Evolutionary conservation across 805 yeast genomes (phyloP).

Genomic region (Candida verbasci): DNA sequence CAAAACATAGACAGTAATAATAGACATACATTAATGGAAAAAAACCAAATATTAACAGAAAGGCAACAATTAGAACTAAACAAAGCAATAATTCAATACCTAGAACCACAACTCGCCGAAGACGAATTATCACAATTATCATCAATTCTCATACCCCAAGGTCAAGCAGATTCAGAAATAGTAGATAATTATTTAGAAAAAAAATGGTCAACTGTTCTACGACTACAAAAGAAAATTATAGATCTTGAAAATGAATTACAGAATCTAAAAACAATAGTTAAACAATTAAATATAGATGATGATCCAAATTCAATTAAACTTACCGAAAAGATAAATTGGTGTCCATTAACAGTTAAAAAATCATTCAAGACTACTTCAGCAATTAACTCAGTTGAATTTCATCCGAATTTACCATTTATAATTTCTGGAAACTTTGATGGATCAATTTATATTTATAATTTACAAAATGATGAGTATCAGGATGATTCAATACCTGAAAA

Average conservation of each 20-base stretch:
- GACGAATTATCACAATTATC: slow-evolving; percentile 8
- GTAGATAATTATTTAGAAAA: slow-evolving; percentile 53
- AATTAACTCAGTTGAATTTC: slow-evolving; percentile 62
- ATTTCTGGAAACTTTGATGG: slow-evolving; percentile 74
- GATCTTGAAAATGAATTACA: slow-evolving; percentile 61
- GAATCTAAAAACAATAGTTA: slow-evolving; percentile 45
- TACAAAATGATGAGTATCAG: slow-evolving; percentile 40
- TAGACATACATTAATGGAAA: too few relatives aligned
- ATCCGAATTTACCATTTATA: slow-evolving; percentile 66
- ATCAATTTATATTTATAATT: slow-evolving; percentile 65
- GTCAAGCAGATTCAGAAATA: slow-evolving; percentile 21
- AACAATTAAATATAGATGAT: slow-evolving; percentile 18
- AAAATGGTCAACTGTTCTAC: slow-evolving; percentile 83
- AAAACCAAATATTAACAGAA: slow-evolving; percentile 10
- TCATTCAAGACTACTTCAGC: slow-evolving; percentile 54
- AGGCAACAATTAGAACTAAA: slow-evolving; percentile 43
- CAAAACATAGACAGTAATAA: too few relatives aligned
- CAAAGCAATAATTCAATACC: slow-evolving; percentile 45
- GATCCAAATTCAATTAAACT: slow-evolving; percentile 7
- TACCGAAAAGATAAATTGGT: slow-evolving; percentile 49
- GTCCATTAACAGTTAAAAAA: slow-evolving; percentile 48
- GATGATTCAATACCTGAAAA: slow-evolving; percentile 51
- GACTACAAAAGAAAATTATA: slow-evolving; percentile 69
- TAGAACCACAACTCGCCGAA: slow-evolving; percentile 28
- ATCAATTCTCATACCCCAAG: slow-evolving; percentile 9